Evolutionary conservation across 2,329 filamentous ascomycete species (phyloP).

Genomic region (Aspergillus pseudoviridinutans): DNA sequence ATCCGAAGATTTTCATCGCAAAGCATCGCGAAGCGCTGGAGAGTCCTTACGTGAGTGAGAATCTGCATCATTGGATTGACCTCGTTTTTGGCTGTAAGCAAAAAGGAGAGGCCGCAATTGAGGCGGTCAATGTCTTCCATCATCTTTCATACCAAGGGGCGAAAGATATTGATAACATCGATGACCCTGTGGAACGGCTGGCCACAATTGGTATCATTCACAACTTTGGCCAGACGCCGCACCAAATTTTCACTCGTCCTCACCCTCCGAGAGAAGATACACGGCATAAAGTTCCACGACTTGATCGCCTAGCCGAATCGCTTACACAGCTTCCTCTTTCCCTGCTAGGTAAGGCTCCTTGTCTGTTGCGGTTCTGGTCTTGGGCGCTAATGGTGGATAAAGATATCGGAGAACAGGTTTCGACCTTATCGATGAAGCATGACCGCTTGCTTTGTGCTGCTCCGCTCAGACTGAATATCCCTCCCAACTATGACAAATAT

Average conservation of each 20-base stretch:
- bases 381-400: constrained; percentile 8
- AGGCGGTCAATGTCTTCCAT: constrained; percentile 92
- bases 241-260: constrained; percentile 81
- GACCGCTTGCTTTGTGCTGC: constrained; percentile 81
- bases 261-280: constrained; percentile 73
- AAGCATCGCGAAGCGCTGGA: constrained; percentile 96
- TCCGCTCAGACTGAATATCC: constrained; percentile 80
- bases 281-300: constrained; percentile 60
- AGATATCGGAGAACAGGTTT: constrained; percentile 72
- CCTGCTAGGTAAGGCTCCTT: constrained; percentile 55
- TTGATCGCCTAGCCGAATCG: constrained; percentile 74
- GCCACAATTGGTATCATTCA: constrained; percentile 95
- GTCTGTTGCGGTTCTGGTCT: not conserved
- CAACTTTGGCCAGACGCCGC: constrained; percentile 96
- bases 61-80: constrained; percentile 93
- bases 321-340: constrained; percentile 76
- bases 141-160: constrained; percentile 93
- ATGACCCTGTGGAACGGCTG: constrained; percentile 78
- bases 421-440: constrained; percentile 71
- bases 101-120: constrained; percentile 83
- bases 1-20: constrained; percentile 89
- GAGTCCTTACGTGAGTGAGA: constrained; percentile 83
- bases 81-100: constrained; percentile 93
- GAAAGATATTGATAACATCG: constrained; percentile 85
- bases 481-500: constrained; percentile 82